Percentiles rank a stretch among this genome's conserved stretches.
These are phyloP conservation scores for Trametes hirsuta DNA, from an alignment of 1,284 basidiomycete genomes.

Conservation along the genomic window DNA sequence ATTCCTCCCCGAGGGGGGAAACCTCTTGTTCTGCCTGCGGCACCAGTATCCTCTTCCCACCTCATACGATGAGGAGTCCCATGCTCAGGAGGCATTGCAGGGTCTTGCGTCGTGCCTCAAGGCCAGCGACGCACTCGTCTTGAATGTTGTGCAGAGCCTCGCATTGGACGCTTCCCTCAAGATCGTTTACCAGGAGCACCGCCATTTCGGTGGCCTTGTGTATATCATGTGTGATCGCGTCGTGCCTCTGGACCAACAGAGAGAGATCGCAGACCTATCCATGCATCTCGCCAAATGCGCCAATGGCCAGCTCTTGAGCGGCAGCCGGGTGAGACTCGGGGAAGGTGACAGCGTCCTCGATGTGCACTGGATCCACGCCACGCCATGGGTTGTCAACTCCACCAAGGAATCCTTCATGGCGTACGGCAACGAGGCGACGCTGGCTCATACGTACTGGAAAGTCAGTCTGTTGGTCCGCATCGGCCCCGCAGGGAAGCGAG, in stretches of 20 bases:
- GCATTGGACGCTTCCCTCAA: slow-evolving; percentile 17
- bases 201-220: neutral
- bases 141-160: neutral
- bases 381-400: neutral
- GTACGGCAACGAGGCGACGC: slow-evolving; percentile 24
- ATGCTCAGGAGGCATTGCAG: neutral
- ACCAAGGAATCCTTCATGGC: slow-evolving; percentile 14
- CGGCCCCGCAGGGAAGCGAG: neutral
- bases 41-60: slow-evolving; percentile 36
- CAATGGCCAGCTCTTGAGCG: too few species aligned
- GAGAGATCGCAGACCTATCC: neutral
- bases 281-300: too few species aligned
- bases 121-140: slow-evolving; percentile 24
- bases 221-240: slow-evolving; percentile 9
- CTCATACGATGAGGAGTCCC: neutral
- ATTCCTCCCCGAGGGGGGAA: slow-evolving; percentile 37
- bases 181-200: slow-evolving; percentile 11
- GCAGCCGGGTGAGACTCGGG: too few species aligned
- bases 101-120: slow-evolving; percentile 28
- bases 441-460: slow-evolving; percentile 21
- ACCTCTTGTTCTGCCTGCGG: slow-evolving; percentile 41
- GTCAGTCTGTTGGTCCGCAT: slow-evolving; percentile 24
- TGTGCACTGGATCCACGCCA: slow-evolving; percentile 24
- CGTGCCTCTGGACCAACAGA: neutral
- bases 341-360: neutral